Evolutionary conservation across 495 filamentous ascomycete genomes (phyloP).

Genomic region (Pseudotulostoma volvatum): DNA sequence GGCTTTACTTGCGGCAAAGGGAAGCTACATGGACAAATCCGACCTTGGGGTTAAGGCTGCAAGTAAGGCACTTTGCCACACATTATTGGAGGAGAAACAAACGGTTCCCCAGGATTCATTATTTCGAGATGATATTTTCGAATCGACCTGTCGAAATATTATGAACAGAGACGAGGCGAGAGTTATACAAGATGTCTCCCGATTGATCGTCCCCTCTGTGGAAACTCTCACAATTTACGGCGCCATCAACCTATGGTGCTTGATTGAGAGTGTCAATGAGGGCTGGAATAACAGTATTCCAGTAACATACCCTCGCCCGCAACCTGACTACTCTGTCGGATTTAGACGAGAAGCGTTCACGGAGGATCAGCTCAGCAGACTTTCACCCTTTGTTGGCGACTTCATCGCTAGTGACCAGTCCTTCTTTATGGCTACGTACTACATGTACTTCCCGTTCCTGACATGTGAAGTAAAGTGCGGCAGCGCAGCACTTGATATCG

Average conservation of each 20-base stretch:
- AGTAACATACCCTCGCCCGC: constrained; percentile 16
- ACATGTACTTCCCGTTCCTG: too few species aligned
- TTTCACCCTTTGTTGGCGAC: constrained; percentile 5
- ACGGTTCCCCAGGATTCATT: constrained; percentile 16
- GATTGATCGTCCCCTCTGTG: constrained; percentile 22
- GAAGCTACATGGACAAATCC: constrained; percentile 23
- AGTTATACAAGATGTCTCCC: constrained; percentile 23
- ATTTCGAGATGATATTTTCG: constrained; percentile 20
- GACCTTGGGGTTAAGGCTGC: constrained; percentile 12
- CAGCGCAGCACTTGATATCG: constrained; percentile 14
- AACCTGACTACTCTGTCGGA: constrained; percentile 29
- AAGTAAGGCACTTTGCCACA: constrained; percentile 13
- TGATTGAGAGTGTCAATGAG: constrained; percentile 30
- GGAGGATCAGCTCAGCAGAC: constrained; percentile 21
- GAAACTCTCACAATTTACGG: constrained; percentile 15
- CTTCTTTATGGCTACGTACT: constrained; percentile 1
- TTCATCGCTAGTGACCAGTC: constrained; percentile 1
- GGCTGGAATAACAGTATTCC: constrained; percentile 22
- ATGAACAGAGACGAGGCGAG: constrained; percentile 18
- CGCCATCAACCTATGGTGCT: constrained; percentile 12
- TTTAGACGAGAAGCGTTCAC: constrained; percentile 26
- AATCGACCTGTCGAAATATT: constrained; percentile 9
- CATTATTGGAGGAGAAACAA: constrained; percentile 15
- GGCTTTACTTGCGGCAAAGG: constrained; percentile 17
- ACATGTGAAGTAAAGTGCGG: constrained; percentile 24